Base-by-base conservation (phyloP, 1,284 basidiomycete genomes). In the Fereydounia khargensis region DNA sequence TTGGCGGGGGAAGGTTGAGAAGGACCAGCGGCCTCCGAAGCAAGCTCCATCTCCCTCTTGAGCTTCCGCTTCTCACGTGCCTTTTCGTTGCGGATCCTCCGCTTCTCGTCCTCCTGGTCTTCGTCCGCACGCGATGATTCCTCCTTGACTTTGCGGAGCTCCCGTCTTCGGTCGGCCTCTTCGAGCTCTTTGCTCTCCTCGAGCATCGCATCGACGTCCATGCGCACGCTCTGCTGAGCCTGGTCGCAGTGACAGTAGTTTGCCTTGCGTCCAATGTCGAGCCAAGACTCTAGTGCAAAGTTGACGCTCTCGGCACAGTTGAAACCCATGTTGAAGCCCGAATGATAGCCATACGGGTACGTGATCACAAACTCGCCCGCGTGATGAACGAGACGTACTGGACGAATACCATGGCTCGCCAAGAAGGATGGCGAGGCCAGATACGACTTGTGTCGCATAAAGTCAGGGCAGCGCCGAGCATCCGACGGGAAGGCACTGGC, bases 241-340 rank as follows among this genome's bases (percentile, higher is more conserved):
- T 47, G 39, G 19, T 56, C 53, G 39, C 73, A 75, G 27, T 70
- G 63, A 51, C 73, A 74, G 30, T 65, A 72, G 45, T 63, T 64
- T 34, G 73, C 71, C 33, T 56, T 55, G 42, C 68, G 67, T 19
- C 91, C 94, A 18, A 94, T 79, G 39, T 94, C 89, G 8, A 97
- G 78, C 94, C 94, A 98, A 49, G 86, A 88, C 17, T 96, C 89
- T 20, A 97, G 81, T 0, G 95, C 95, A 77, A 98, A 98, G 76
- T 98, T 98, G 68, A 96, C 90, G 59, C 88, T 91, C 78, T 98
- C 95, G 2, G 94, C 94, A 69, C 94, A 97, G 73, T 98, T 98
- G 75, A 95, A 86, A 13, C 94, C 95, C 28, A 97, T 80, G 73
- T 98, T 98, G 81, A 95, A 97, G 14, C 94, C 94, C 0, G 91